Percentiles rank a stretch among this genome's conserved stretches.
Evolutionary conservation across 2,329 filamentous ascomycete genomes (phyloP).

Genomic region (Hymenoscyphus repandus): DNA sequence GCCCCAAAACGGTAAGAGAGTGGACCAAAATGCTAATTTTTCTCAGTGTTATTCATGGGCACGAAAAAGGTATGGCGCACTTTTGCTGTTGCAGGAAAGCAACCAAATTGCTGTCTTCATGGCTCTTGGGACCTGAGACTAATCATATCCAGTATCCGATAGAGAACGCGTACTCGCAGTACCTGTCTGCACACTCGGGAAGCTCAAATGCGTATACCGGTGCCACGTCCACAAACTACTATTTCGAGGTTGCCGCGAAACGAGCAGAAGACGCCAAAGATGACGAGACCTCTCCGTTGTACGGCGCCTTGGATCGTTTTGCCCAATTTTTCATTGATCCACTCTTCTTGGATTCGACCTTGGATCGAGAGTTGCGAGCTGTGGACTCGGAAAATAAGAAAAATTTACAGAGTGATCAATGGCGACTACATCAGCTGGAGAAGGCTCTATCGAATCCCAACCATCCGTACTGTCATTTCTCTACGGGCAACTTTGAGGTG

Average conservation of each 20-base stretch:
- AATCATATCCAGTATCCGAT: conserved; percentile 62
- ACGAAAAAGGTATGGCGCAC: conserved; percentile 68
- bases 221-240: conserved; percentile 93
- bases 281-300: conserved; percentile 57
- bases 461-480: conserved; percentile 70
- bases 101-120: too few species aligned
- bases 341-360: conserved; percentile 63
- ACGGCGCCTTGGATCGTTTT: conserved; percentile 68
- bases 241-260: conserved; percentile 88
- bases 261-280: conserved; percentile 61
- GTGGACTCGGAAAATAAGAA: conserved; percentile 80
- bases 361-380: conserved; percentile 66
- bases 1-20: neutral
- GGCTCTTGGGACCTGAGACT: conserved; percentile 7
- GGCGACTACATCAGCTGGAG: conserved; percentile 66
- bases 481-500: conserved; percentile 66
- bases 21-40: conserved; percentile 17
- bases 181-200: conserved; percentile 83
- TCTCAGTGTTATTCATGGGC: conserved; percentile 81
- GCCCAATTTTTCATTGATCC: conserved; percentile 71
- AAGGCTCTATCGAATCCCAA: conserved; percentile 64
- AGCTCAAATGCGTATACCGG: conserved; percentile 94
- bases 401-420: conserved; percentile 68
- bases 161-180: conserved; percentile 94
- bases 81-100: neutral